Percentiles rank a stretch among this genome's conserved stretches.
Conservation (phyloP, 1,284 basidiomycete genomes). For the Ganoderma lingzhi region DNA sequence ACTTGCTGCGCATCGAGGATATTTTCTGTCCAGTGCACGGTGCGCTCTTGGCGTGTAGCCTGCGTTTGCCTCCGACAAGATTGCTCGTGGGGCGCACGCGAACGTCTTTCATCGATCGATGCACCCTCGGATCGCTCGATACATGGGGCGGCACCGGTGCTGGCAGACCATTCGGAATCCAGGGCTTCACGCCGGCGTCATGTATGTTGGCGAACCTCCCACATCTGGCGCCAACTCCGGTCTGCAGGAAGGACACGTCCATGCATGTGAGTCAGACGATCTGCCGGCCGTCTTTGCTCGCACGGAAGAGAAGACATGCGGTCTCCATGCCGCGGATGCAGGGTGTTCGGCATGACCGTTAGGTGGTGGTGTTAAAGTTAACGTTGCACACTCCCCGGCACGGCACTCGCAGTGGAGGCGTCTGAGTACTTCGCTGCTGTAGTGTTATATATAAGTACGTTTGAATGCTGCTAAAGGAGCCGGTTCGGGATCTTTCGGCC, state of each 20-base stretch:
- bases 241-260: not conserved
- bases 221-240: not conserved
- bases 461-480: not conserved
- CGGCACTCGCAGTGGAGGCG: not conserved
- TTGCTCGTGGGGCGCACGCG: not conserved
- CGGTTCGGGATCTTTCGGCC: not conserved
- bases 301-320: constrained; percentile 1
- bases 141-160: not conserved
- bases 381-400: not conserved
- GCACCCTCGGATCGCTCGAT: not conserved
- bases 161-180: not conserved
- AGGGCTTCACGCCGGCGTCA: not conserved
- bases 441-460: not conserved
- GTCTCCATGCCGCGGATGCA: not conserved
- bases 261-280: not conserved
- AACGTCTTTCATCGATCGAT: not conserved
- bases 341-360: not conserved
- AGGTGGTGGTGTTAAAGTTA: not conserved
- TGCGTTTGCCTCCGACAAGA: not conserved
- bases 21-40: not conserved
- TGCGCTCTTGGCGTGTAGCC: not conserved
- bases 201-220: not conserved
- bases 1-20: not conserved
- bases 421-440: not conserved
- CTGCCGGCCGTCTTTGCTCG: not conserved